Evolutionary conservation across 164 flowering plant genomes (phyloP).

Genomic region (Stephania japonica): DNA sequence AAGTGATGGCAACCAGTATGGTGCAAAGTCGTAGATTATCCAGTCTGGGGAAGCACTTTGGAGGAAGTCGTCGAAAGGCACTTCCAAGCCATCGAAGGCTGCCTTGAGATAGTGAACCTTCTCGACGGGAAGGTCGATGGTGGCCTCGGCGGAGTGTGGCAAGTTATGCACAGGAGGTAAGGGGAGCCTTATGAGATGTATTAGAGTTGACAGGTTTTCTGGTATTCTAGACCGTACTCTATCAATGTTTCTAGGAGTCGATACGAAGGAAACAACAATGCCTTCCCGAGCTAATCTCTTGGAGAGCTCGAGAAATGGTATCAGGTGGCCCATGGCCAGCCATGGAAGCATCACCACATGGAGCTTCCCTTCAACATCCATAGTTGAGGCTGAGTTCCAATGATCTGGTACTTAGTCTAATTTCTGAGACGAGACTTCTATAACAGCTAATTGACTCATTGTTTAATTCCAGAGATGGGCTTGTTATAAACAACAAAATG

Average conservation of each 20-base stretch:
- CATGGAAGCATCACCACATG: constrained; percentile 19
- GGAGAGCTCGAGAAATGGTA: constrained; percentile 16
- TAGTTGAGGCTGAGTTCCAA: background rate
- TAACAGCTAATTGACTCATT: no score
- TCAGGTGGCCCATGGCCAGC: constrained; percentile 16
- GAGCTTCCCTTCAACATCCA: constrained; percentile 1
- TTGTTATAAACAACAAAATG: background rate
- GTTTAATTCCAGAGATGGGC: background rate
- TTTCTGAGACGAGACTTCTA: background rate
- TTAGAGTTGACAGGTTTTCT: background rate
- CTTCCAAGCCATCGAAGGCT: constrained; percentile 9
- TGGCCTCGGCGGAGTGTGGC: constrained; percentile 24
- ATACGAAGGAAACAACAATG: constrained; percentile 8
- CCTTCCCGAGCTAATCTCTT: constrained; percentile 14
- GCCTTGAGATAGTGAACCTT: constrained; percentile 6
- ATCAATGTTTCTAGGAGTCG: constrained; percentile 26
- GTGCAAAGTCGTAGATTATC: constrained; percentile 31
- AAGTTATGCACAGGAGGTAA: constrained; percentile 14
- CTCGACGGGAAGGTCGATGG: constrained; percentile 18
- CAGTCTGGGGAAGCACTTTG: constrained; percentile 19
- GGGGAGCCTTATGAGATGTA: constrained; percentile 5
- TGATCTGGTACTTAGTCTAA: background rate
- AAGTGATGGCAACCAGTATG: constrained; percentile 27
- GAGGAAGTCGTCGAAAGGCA: background rate
- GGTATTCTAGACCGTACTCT: constrained; percentile 23